Evolutionary conservation across 768 basidiomycete genomes (phyloP), one percentile per base, ranked within the genome.

Genomic region (Lanmaoa rubissima): DNA sequence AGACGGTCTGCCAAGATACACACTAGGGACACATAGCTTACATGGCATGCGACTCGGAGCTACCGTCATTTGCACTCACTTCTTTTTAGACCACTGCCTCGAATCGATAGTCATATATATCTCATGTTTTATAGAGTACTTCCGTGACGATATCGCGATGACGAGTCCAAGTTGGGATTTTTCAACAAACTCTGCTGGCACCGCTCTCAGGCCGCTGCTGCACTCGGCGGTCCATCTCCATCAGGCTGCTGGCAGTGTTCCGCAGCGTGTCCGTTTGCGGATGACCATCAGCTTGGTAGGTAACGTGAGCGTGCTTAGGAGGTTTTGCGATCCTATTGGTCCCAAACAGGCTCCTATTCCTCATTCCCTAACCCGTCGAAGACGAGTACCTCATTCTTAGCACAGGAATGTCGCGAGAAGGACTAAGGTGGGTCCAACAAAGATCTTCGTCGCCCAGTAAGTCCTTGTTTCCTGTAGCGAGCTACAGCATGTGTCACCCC

Each of bases 401-500:
- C 40, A 65, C 49, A 54, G 63, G 39, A 64, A 63, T 26, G 42
- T 40, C 41, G 43, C 54, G 48, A 38, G 58, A 56, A 61, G 59
- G 42, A n/a, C 54, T 26, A 48, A 49, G n/a, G 28, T 17, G 44
- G 26, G 7, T 19, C 2, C 49, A 14, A 40, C n/a, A 2, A 50
- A 38, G 60, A 65, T 65, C 60, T 28, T 59, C 52, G 43, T 53
- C 45, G 44, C 49, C 54, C 49, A 32, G 52, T 54, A 63, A 53
- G 64, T 64, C 42, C 9, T 11, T 36, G 2, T 14, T 54, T 43
- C 45, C 28, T 36, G 28, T 16, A 7, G 38, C 26, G 9, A 5
- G 17, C 48, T 44, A 61, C 59, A 51, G 51, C 63, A 51, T 65
- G 31, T 19, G 26, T 28, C 7, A 19, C 9, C 16, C 36, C 9